A percentile compares a stretch with the other conserved stretches of the same genome.
These are phyloP conservation scores for Spizellomyces sp. DNA, from an alignment of 192 early-diverging fungal species.

Conservation along the genomic window DNA sequence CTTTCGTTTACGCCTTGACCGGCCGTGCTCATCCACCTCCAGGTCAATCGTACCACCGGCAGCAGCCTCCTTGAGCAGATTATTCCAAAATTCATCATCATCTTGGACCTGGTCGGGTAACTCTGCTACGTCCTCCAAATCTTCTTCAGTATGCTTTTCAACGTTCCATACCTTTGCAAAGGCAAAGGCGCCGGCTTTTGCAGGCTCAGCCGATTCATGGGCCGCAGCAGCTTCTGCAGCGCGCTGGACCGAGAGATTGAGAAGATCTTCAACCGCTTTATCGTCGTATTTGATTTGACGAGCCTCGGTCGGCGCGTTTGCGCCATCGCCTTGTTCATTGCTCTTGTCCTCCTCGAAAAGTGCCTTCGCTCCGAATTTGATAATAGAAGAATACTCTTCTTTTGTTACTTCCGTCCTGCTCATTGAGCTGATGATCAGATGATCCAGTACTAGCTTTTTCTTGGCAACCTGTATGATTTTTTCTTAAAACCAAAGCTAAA, in stretches of 20 bases:
- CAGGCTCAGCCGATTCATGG: conserved; percentile 19
- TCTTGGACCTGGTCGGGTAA: conserved; percentile 33
- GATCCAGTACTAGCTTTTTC: conserved; percentile 74
- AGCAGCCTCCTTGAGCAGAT: conserved; percentile 26
- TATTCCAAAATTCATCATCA: conserved; percentile 45
- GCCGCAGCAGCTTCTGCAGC: conserved; percentile 24
- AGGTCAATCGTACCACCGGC: conserved; percentile 3
- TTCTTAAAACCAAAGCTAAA: conserved; percentile 30
- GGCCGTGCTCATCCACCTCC: conserved; percentile 10
- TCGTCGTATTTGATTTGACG: conserved; percentile 57
- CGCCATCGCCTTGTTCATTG: conserved; percentile 16
- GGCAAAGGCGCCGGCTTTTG: conserved; percentile 49
- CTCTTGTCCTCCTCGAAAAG: conserved; percentile 62
- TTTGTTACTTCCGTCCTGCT: conserved; percentile 56
- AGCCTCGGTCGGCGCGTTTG: conserved; percentile 14
- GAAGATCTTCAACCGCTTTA: conserved; percentile 57
- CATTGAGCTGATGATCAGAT: conserved; percentile 76
- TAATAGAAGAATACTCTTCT: conserved; percentile 63
- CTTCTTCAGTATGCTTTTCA: conserved; percentile 37
- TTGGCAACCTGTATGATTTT: conserved; percentile 75
- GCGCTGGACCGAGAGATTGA: conserved; percentile 50
- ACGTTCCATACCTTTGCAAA: conserved; percentile 68
- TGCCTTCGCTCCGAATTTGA: conserved; percentile 69
- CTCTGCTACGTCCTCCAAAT: conserved; percentile 3
- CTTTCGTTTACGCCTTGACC: conserved; percentile 31